Base-by-base conservation (phyloP, 2,329 filamentous ascomycete genomes). In the Fusarium ramigenum region DNA sequence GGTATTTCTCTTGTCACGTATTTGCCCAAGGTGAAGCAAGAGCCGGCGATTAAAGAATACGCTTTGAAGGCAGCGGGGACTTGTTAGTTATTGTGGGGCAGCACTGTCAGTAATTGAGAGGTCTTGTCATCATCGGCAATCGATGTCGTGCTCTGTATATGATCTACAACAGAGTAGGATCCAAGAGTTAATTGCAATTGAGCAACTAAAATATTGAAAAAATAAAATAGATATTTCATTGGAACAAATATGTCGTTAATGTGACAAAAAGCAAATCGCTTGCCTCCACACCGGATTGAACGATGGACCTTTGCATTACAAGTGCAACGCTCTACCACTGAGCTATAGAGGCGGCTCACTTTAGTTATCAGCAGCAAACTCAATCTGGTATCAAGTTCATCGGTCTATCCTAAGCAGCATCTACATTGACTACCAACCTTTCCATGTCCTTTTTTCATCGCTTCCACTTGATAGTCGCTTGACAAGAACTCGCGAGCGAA, bases 231-330 rank as follows among this genome's bases (percentile, higher is more conserved):
- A 9, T 2, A 14, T 23, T 7, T 12, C 8, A 3, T 32, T 0
- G 8, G 2, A 32, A 9, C 4, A 9, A 5, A 14, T 18, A 11
- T 7, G 21, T 10, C 1, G 2, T 1, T 6, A 28, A 34, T 3
- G 4, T 23, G 16, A 4, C 23, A 43, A 39, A 64, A 62, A 49
- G 16, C 1, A 66, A 25, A 4, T 30, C 4, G 18, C 40, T 3
- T 67, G 64, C 64, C 64, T 67, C 64, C 64, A 67, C 64, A 67
- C 64, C 53, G 64, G 64, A 67, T 67, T 67, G 64, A 66, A 67
- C 64, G 53, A 66, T 67, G 64, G 64, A 67, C 64, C 64, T 67
- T 67, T 66, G 64, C 64, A 67, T 67, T 67, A 67, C 64, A 67
- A 66, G 64, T 67, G 64, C 64, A 60, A 66, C 64, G 64, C 64